Evolutionary conservation across 1,284 basidiomycete species (phyloP).

Genomic region (Ganoderma resinaceum): DNA sequence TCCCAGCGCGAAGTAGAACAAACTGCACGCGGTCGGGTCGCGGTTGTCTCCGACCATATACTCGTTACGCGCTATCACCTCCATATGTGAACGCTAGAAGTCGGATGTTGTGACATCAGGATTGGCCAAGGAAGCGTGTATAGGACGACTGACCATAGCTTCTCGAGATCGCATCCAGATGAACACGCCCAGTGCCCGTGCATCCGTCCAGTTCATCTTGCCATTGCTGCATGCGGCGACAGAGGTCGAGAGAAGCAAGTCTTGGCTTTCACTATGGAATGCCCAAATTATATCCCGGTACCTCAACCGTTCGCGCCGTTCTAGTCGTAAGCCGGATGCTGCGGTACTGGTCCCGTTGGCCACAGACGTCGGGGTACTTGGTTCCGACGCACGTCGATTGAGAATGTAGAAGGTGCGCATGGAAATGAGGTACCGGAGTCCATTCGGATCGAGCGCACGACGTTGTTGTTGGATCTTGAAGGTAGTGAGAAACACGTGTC

Average conservation of each 20-base stretch:
- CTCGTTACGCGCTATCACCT: slow-evolving; percentile 91
- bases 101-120: background rate
- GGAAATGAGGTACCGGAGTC: slow-evolving; percentile 89
- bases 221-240: slow-evolving; percentile 71
- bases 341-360: slow-evolving; percentile 34
- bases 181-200: slow-evolving; percentile 85
- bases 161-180: slow-evolving; percentile 88
- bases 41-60: slow-evolving; percentile 87
- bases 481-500: background rate
- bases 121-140: background rate
- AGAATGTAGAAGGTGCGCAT: slow-evolving; percentile 86
- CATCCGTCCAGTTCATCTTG: slow-evolving; percentile 90
- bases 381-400: slow-evolving; percentile 62
- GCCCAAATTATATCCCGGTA: slow-evolving; percentile 97
- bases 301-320: slow-evolving; percentile 74
- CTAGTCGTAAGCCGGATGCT: slow-evolving; percentile 46
- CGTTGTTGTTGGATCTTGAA: slow-evolving; percentile 84
- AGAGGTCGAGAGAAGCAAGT: slow-evolving; percentile 78
- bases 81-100: slow-evolving; percentile 78
- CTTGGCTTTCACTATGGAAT: slow-evolving; percentile 92
- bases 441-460: slow-evolving; percentile 87
- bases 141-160: slow-evolving; percentile 66
- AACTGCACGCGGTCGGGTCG: slow-evolving; percentile 89
- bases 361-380: slow-evolving; percentile 51
- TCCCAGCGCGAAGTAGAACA: slow-evolving; percentile 95